Base-by-base conservation (phyloP, 2,329 filamentous ascomycete genomes). In the Pleomassaria siparia region DNA sequence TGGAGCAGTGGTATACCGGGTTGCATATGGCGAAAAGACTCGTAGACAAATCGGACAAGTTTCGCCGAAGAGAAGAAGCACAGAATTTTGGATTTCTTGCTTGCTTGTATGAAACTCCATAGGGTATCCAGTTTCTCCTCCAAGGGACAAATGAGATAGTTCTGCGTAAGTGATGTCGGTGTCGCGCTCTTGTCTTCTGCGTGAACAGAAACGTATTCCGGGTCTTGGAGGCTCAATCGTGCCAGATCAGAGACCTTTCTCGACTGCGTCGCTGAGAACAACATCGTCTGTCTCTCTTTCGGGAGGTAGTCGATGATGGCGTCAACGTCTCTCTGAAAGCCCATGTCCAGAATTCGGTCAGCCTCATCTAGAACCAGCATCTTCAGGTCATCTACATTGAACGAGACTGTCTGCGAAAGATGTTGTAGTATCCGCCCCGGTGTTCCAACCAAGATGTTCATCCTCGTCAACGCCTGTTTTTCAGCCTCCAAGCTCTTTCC, bases 371-470 rank as follows among this genome's bases (percentile, higher is more conserved):
- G 77, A 0, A 99, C 91, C 42, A 99, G 76, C 69, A 99, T 88
- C 73, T 95, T 89, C 54, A 99, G 71, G 67, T 95, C 94, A 67
- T 94, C 87, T 54, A 92, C 88, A 55, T 92, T 90, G 65, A 99
- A 88, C 15, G 87, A 85, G 0, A 90, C 89, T 0, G 92, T 97
- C 75, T 96, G 91, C 63, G 95, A 92, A 63, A 99, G 78, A 71
- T 99, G 94, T 72, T 99, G 94, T 59, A 97, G 75, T 80, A 99
- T 95, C 28, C 94, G 84, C 1, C 94, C 94, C 0, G 94, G 94
- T 1, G 94, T 99, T 64, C 91, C 95, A 9, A 99, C 90, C 21
- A 99, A 75, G 40, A 99, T 97, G 67, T 97, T 99, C 92, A 99
- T 97, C 55, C 90, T 83, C 2, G 84, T 83, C 50, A 99, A 69